Base-by-base conservation (phyloP, 2,329 filamentous ascomycete genomes). In the Diaporthe aspalathi region DNA sequence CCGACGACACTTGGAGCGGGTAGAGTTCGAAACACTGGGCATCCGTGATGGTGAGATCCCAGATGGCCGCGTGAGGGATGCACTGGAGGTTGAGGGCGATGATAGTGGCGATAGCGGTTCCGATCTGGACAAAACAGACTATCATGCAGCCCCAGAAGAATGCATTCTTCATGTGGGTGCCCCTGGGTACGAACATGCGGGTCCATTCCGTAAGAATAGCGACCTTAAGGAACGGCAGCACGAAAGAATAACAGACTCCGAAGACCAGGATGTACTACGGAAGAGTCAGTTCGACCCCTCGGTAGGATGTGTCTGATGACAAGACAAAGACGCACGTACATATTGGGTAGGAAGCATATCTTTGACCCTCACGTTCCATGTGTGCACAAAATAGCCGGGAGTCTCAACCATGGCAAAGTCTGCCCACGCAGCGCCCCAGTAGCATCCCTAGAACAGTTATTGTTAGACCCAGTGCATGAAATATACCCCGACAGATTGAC, bases 151-250 rank as follows among this genome's bases (percentile, higher is more conserved):
- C 78, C 79, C 78, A 81, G 78, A 79, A 84, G 68, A 83, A 82
- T 7, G 70, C 24, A 40, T 71, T 79, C 20, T 75, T 75, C 9
- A 74, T 76, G 24, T 75, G 68, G 29, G 76, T 75, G 40, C 53
- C 67, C 1, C 78, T 75, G 14, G 66, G 66, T 7, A 79, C 78
- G 54, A 84, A 81, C 6, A 83, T 73, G 8, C 79, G 77, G n/a
- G 76, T 77, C 83, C 84, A 86, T 68, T 85, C 82, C 11, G 83
- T 56, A 16, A 85, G 76, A 57, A 85, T 84, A 16, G 81, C 80
- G 2, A 77, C 77, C 70, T 84, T 85, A 66, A 84, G 72, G 7
- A 83, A 76, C 0, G 81, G 79, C 1, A 84, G 78, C 22, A 79
- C 77, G 43, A 79, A 77, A 0, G 78, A 80, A 72, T 84, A 84